Evolutionary conservation across 2,329 filamentous ascomycete species (phyloP), one percentile per base, ranked within the genome.

Genomic region (Claviceps maximensis): DNA sequence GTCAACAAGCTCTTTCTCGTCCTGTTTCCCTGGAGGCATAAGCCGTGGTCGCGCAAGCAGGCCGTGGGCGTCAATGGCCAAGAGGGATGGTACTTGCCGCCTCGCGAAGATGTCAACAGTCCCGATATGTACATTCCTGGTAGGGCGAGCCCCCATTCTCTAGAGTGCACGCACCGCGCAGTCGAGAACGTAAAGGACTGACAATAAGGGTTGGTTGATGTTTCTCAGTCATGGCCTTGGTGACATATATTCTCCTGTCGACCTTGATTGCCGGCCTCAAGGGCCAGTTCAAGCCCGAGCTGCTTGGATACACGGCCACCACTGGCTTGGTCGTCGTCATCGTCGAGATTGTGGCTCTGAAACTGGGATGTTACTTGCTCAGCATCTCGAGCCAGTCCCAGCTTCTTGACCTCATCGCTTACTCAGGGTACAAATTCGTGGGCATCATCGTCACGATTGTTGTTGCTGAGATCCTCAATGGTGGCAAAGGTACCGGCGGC

Each of bases 371-470:
- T 68, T 98, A 97, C 65, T 82, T 98, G 52, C 72, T 98, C 50
- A 89, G 82, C 71, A 97, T 98, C 69, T 94, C 84, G 61, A 95
- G 93, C 66, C 88, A 95, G 60, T 93, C 87, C 17, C 93, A 97
- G 67, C 79, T 97, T 51, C 80, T 97, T 54, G 93, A 98, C 63
- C 72, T 98, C 50, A 85, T 98, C 52, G 94, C 94, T 5, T 98
- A 98, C 71, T 91, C 87, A 2, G 94, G 94, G 21, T 98, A 98
- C 74, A 98, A 98, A 69, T 98, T 98, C 64, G 91, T 98, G 29
- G 93, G 91, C 33, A 89, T 96, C 60, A 98, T 98, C 56, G 78
- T 87, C 49, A 96, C 90, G 0, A 82, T 97, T 57, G 78, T 86
- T 13, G 72, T 91, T 19, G 84, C 87, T 17, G 87, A 94, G 68